Percentiles rank a stretch among this genome's conserved stretches.
These are phyloP conservation scores for Strobilomyces echinocephalus DNA, from an alignment of 768 basidiomycete species.

Conservation along the genomic window DNA sequence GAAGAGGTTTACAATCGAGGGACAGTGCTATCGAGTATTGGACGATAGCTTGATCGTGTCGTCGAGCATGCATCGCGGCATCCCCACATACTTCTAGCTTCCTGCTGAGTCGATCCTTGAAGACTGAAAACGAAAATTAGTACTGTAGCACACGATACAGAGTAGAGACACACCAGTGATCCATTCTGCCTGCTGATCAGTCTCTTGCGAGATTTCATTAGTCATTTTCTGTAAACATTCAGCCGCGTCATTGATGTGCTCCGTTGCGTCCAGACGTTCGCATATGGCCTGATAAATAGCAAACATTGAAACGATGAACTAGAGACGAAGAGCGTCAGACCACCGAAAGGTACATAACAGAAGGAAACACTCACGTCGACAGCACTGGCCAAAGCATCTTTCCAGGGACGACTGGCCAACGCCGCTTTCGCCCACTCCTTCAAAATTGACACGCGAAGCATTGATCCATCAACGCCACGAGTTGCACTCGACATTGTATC, in stretches of 20 bases:
- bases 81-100: not conserved
- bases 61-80: not conserved
- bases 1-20: not conserved
- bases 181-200: not conserved
- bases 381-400: not conserved
- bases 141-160: too few relatives aligned
- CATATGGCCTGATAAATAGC: too few relatives aligned
- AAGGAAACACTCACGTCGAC: not conserved
- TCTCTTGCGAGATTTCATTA: not conserved
- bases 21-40: not conserved
- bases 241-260: not conserved
- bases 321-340: not conserved
- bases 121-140: not conserved
- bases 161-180: not conserved
- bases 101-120: not conserved
- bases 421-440: not conserved
- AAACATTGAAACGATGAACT: too few relatives aligned
- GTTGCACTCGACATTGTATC: not conserved
- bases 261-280: not conserved
- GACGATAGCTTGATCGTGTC: not conserved
- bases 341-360: not conserved
- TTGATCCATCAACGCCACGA: not conserved
- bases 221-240: not conserved
- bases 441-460: not conserved
- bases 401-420: not conserved